phyloP scores from a whole-genome alignment of 148 eudicot species.

The Rhododendron molle region DNA sequence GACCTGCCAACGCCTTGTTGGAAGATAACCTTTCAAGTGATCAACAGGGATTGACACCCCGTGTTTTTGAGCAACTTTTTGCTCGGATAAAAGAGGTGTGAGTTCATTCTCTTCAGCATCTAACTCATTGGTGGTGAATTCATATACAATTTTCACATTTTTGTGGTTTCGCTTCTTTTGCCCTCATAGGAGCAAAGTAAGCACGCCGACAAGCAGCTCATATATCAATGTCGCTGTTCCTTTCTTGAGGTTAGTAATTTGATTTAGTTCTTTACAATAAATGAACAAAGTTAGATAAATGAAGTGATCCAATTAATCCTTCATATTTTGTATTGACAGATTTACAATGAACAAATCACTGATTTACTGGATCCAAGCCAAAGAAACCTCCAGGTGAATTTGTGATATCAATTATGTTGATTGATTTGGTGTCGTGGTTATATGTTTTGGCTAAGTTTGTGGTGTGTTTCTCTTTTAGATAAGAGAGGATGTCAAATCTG shows the following conservation, averaged over 20 bases:
- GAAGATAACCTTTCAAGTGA: slow-evolving; percentile 57
- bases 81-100: slow-evolving; percentile 76
- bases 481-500: slow-evolving; percentile 90
- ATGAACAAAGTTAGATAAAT: slow-evolving; percentile 4
- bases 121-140: background rate
- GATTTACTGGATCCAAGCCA: slow-evolving; percentile 90
- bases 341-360: slow-evolving; percentile 92
- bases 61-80: slow-evolving; percentile 77
- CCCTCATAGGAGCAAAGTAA: slow-evolving; percentile 66
- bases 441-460: slow-evolving; percentile 14
- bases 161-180: slow-evolving; percentile 12
- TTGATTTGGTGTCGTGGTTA: slow-evolving; percentile 4
- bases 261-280: background rate
- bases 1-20: slow-evolving; percentile 86
- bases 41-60: slow-evolving; percentile 90
- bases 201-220: slow-evolving; percentile 74
- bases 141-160: background rate
- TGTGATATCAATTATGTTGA: background rate
- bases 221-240: slow-evolving; percentile 90
- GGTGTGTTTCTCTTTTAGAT: slow-evolving; percentile 41
- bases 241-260: slow-evolving; percentile 72
- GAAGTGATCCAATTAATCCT: background rate
- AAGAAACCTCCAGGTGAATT: slow-evolving; percentile 72
- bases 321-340: slow-evolving; percentile 38
- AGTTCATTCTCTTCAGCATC: background rate